These are phyloP conservation scores for Suhomyces prunicola DNA, from an alignment of 805 yeast genomes.

Conservation along the genomic window DNA sequence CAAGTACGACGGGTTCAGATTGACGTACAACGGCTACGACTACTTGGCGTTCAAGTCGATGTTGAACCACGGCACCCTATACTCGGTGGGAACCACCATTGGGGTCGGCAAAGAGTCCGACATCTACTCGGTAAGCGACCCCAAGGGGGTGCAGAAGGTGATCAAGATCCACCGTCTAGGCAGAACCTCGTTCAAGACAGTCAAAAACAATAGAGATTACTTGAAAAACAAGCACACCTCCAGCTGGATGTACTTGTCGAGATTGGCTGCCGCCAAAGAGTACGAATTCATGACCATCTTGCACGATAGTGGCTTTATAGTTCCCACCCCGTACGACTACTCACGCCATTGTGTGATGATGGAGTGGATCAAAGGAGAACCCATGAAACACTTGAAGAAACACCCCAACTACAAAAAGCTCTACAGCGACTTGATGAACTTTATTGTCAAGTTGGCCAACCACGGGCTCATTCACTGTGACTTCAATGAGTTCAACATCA, in stretches of 20 bases:
- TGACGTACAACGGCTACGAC: slow-evolving; percentile 89
- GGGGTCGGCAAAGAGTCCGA: slow-evolving; percentile 99
- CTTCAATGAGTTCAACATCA: slow-evolving; percentile 93
- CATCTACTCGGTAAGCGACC: slow-evolving; percentile 77
- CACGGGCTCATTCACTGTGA: slow-evolving; percentile 96
- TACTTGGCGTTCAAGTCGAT: slow-evolving; percentile 85
- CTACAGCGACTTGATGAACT: slow-evolving; percentile 82
- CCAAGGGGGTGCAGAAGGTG: slow-evolving; percentile 60
- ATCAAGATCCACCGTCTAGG: slow-evolving; percentile 92
- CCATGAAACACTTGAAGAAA: slow-evolving; percentile 78
- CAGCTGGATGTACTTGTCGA: slow-evolving; percentile 90
- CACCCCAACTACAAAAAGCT: slow-evolving; percentile 68
- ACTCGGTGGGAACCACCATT: slow-evolving; percentile 79
- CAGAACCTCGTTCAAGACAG: slow-evolving; percentile 87
- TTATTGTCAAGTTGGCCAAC: slow-evolving; percentile 78
- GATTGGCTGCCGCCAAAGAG: slow-evolving; percentile 90
- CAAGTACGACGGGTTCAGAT: slow-evolving; percentile 88
- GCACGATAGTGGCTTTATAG: slow-evolving; percentile 70
- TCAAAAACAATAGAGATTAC: slow-evolving; percentile 92
- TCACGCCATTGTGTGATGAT: slow-evolving; percentile 90
- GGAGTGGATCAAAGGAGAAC: slow-evolving; percentile 87
- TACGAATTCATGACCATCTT: slow-evolving; percentile 81
- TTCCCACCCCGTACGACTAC: slow-evolving; percentile 85
- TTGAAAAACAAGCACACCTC: slow-evolving; percentile 68
- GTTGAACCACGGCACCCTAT: slow-evolving; percentile 67